phyloP scores from a whole-genome alignment of 1,284 basidiomycete genomes.

The Afroboletus lepidellus region DNA sequence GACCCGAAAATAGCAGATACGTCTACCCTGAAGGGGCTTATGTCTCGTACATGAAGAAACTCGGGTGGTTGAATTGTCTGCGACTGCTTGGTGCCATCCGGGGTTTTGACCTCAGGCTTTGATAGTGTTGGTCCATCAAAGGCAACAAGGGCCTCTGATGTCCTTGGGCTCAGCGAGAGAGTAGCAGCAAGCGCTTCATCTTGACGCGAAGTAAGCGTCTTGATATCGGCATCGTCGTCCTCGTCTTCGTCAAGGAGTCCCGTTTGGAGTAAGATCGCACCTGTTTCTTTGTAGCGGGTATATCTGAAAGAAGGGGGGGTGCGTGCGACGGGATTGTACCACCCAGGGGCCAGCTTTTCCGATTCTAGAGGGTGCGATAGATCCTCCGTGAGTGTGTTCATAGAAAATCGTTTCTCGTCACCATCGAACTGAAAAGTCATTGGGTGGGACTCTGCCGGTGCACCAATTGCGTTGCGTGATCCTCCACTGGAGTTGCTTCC shows the following conservation, averaged over 20 bases:
- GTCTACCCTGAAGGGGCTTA: constrained; percentile 48
- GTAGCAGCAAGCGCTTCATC: constrained; percentile 36
- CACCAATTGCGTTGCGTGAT: constrained; percentile 10
- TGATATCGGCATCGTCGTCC: constrained; percentile 31
- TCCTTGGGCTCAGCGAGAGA: constrained; percentile 31
- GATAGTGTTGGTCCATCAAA: background rate
- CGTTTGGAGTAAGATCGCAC: constrained; percentile 20
- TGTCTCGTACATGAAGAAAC: constrained; percentile 37
- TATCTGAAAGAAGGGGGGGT: constrained; percentile 15
- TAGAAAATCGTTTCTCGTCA: constrained; percentile 33
- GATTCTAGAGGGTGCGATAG: constrained; percentile 27
- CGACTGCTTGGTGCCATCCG: background rate
- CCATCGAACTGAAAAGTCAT: constrained; percentile 22
- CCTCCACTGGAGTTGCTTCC: constrained; percentile 20
- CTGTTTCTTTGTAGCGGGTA: constrained; percentile 9
- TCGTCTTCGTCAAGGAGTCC: constrained; percentile 25
- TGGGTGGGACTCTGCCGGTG: constrained; percentile 21
- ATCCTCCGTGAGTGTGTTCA: constrained; percentile 21
- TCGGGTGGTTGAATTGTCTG: constrained; percentile 13
- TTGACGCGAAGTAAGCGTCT: constrained; percentile 31
- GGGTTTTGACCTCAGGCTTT: background rate
- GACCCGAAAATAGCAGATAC: constrained; percentile 34
- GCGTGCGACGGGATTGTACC: constrained; percentile 26
- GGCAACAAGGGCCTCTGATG: constrained; percentile 21
- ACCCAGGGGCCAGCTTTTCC: constrained; percentile 34